A percentile compares a stretch with the other conserved stretches of the same genome.
phyloP scores from a whole-genome alignment of 2,329 filamentous ascomycete species.

The Bisporella sp. region DNA sequence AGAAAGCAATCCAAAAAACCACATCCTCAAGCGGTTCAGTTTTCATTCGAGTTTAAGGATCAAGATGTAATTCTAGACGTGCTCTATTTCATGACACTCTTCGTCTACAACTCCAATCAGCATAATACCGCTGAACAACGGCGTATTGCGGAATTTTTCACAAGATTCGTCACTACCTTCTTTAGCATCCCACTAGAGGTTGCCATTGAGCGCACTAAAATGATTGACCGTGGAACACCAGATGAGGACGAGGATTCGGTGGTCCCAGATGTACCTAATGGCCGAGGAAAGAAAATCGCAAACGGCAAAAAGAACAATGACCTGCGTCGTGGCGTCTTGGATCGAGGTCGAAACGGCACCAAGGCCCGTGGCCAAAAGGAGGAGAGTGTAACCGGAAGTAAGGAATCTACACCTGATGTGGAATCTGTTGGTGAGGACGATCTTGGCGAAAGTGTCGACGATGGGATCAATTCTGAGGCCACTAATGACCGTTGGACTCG shows the following conservation, averaged over 20 bases:
- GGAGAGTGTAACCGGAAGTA: constrained; percentile 73
- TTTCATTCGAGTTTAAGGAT: constrained; percentile 67
- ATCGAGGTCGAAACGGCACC: constrained; percentile 66
- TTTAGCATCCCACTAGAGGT: constrained; percentile 68
- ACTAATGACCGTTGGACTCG: constrained; percentile 61
- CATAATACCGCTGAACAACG: constrained; percentile 68
- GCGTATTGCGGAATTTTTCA: constrained; percentile 67
- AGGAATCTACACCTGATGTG: constrained; percentile 82
- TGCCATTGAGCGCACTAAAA: constrained; percentile 59
- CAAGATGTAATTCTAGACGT: constrained; percentile 59
- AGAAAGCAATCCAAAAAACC: constrained; percentile 60
- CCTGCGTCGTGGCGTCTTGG: constrained; percentile 79
- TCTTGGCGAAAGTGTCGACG: constrained; percentile 53
- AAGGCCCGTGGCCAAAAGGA: constrained; percentile 68
- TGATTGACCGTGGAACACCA: constrained; percentile 62
- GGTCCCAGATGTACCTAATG: constrained; percentile 61
- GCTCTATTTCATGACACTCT: constrained; percentile 56
- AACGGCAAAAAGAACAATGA: constrained; percentile 66
- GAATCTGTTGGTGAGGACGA: constrained; percentile 71
- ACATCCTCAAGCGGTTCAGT: constrained; percentile 62
- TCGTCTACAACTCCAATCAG: constrained; percentile 60
- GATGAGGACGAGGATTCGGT: constrained; percentile 65
- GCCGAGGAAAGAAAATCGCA: constrained; percentile 52
- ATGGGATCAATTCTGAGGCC: constrained; percentile 53
- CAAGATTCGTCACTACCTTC: constrained; percentile 68